Percentiles rank a stretch among this genome's conserved stretches.
Conservation (phyloP, 495 filamentous ascomycete species). For the Xylaria intraflava region DNA sequence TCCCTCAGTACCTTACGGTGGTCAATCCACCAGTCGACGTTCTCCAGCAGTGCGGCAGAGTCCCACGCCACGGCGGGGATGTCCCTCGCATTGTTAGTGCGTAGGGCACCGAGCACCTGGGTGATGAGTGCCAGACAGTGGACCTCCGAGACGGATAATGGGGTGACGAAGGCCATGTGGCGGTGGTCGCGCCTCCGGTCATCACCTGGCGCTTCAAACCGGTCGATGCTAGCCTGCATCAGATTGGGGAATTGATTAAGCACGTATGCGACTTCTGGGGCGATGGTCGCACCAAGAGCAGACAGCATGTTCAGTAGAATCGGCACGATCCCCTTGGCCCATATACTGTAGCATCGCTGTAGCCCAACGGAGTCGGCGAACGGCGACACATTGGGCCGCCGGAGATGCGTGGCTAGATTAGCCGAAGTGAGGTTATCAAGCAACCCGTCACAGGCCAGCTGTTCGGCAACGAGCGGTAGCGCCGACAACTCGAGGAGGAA, state of each 20-base stretch:
- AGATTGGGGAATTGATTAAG: conserved; percentile 77
- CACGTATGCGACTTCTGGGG: conserved; percentile 77
- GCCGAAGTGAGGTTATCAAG: conserved; percentile 72
- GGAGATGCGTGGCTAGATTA: conserved; percentile 63
- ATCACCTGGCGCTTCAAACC: conserved; percentile 49
- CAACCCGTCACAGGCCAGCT: conserved; percentile 77
- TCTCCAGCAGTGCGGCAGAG: conserved; percentile 58
- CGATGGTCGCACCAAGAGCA: conserved; percentile 68
- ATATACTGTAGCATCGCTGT: conserved; percentile 69
- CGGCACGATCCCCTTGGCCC: conserved; percentile 80
- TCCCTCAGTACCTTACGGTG: conserved; percentile 55
- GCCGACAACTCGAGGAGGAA: conserved; percentile 84
- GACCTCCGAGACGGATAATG: conserved; percentile 65
- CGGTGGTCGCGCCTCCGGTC: conserved; percentile 37
- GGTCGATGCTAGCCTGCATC: conserved; percentile 54
- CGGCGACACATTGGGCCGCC: conserved; percentile 62
- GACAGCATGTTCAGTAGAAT: conserved; percentile 84
- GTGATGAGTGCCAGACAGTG: conserved; percentile 70
- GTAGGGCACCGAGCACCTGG: conserved; percentile 54
- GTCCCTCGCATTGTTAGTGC: conserved; percentile 53
- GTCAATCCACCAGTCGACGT: conserved; percentile 67
- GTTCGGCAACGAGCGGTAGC: conserved; percentile 76
- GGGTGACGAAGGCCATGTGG: conserved; percentile 51
- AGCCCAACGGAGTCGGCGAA: conserved; percentile 49
- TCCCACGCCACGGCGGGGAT: conserved; percentile 71